Conservation (phyloP, 1,284 basidiomycete species). For the Cystobasidium sp. region DNA sequence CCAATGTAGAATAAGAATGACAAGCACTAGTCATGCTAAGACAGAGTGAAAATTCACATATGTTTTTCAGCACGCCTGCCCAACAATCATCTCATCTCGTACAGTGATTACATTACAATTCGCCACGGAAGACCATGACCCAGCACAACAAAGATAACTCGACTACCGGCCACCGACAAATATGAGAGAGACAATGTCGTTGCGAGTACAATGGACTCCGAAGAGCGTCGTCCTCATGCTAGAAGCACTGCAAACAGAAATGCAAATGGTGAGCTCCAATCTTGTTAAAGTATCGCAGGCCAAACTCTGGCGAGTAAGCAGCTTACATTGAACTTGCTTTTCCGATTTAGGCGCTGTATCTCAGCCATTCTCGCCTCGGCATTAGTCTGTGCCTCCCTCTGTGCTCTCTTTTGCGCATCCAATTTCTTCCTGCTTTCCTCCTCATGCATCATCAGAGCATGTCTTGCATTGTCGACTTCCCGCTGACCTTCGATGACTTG, state of each 20-base stretch:
- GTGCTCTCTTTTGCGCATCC: conserved; percentile 78
- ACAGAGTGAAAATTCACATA: too few relatives aligned
- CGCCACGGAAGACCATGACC: too few relatives aligned
- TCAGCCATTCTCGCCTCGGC: conserved; percentile 83
- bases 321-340: conserved; percentile 50
- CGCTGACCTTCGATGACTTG: conserved; percentile 75
- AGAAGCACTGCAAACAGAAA: background rate
- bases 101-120: too few relatives aligned
- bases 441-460: conserved; percentile 74
- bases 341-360: conserved; percentile 62
- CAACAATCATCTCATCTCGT: too few relatives aligned
- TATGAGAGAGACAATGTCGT: too few relatives aligned
- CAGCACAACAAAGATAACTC: too few relatives aligned
- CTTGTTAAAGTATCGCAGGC: background rate
- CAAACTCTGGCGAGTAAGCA: background rate
- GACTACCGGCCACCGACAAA: too few relatives aligned
- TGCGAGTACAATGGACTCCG: too few relatives aligned
- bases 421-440: conserved; percentile 78
- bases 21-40: too few relatives aligned
- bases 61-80: too few relatives aligned
- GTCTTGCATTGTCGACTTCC: conserved; percentile 74
- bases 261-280: background rate
- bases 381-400: conserved; percentile 78
- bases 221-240: background rate
- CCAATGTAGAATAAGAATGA: too few relatives aligned